Evolutionary conservation across 108 stramenopile species (phyloP).

Genomic region (Halocafeteria seosinensis): DNA sequence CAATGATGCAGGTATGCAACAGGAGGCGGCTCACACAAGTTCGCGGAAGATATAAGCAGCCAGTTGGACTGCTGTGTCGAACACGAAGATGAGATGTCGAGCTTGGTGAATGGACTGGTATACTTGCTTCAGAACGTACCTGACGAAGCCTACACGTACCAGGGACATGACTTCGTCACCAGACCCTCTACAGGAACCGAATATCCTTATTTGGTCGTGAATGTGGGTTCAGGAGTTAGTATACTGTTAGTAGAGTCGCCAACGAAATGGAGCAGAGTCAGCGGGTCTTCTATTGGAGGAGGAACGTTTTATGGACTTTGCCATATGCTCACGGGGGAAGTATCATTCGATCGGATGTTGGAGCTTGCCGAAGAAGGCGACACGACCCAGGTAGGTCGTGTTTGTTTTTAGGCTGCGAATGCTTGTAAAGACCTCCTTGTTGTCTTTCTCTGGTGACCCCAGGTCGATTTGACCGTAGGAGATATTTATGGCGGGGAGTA

Average conservation of each 20-base stretch:
- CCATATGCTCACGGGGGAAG: conserved; percentile 67
- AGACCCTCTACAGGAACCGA: background rate
- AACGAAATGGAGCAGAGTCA: conserved; percentile 74
- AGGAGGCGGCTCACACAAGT: conserved; percentile 94
- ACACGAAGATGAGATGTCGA: conserved; percentile 78
- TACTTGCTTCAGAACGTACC: conserved; percentile 70
- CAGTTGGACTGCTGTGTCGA: conserved; percentile 52
- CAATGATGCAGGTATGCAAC: conserved; percentile 48
- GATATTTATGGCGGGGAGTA: conserved; percentile 93
- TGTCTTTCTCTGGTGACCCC: no score
- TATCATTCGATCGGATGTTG: conserved; percentile 71
- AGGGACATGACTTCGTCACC: conserved; percentile 25
- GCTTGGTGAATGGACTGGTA: conserved; percentile 84
- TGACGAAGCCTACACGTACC: conserved; percentile 85
- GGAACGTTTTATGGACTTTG: conserved; percentile 97
- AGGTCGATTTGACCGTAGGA: conserved; percentile 80
- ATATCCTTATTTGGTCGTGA: conserved; percentile 69
- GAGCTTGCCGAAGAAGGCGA: conserved; percentile 75
- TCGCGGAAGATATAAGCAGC: no score
- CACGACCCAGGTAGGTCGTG: conserved; percentile 39
- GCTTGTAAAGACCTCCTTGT: conserved; percentile 6
- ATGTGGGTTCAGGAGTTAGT: conserved; percentile 86
- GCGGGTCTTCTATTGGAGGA: conserved; percentile 90
- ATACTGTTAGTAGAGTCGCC: conserved; percentile 82
- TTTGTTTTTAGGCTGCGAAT: no score